phyloP scores from a whole-genome alignment of 495 filamentous ascomycete species.

The Hamigera avellanea region DNA sequence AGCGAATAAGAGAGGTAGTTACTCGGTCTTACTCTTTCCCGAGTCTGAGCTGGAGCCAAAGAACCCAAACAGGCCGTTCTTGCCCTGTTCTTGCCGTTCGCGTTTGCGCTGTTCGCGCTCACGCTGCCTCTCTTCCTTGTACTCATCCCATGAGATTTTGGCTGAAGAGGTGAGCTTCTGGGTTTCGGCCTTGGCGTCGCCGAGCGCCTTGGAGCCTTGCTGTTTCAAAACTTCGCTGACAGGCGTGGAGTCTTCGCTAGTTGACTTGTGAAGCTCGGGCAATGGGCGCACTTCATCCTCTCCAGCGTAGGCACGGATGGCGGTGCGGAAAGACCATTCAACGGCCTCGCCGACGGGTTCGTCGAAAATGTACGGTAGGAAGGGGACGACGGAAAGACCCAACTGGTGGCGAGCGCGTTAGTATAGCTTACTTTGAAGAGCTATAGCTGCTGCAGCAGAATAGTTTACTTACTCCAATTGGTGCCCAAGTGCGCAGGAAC shows the following conservation, averaged over 20 bases:
- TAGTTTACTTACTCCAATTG: constrained; percentile 57
- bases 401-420: constrained; percentile 31
- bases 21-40: constrained; percentile 23
- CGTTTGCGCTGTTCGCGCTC: constrained; percentile 8
- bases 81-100: background rate
- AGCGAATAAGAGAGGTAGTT: background rate
- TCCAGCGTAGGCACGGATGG: constrained; percentile 58
- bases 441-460: no score
- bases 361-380: constrained; percentile 83
- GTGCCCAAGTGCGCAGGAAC: constrained; percentile 67
- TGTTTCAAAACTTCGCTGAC: constrained; percentile 7
- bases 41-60: background rate
- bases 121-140: constrained; percentile 21
- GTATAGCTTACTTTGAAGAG: background rate
- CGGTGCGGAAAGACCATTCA: constrained; percentile 80
- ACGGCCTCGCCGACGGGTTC: constrained; percentile 84
- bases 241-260: constrained; percentile 8
- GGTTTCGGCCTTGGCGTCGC: constrained; percentile 3
- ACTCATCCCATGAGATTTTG: constrained; percentile 28
- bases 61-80: background rate
- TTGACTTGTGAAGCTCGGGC: no score
- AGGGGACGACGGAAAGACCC: constrained; percentile 77
- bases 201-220: constrained; percentile 5
- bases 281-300: constrained; percentile 33
- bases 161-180: constrained; percentile 4